These are phyloP conservation scores for Zygnema cylindricum DNA, from an alignment of 139 green algal species.

Conservation along the genomic window DNA sequence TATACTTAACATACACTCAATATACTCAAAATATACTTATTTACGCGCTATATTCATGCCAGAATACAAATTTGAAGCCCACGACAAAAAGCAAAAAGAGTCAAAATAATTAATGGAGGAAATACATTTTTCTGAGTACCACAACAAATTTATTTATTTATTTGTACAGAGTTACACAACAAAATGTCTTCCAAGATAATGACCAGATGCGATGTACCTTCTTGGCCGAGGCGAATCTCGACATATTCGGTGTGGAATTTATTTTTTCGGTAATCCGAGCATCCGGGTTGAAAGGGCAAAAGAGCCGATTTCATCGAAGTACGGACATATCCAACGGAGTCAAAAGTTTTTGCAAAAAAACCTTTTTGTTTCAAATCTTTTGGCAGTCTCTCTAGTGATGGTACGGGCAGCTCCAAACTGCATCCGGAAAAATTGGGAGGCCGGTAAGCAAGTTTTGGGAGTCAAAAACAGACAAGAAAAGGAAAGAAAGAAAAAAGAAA, in stretches of 20 bases:
- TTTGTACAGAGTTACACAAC: not conserved
- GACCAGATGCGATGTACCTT: conserved; percentile 2
- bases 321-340: conserved; percentile 22
- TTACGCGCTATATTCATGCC: too few species aligned
- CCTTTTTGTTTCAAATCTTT: conserved; percentile 3
- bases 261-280: conserved; percentile 13
- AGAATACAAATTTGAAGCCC: too few species aligned
- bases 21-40: too few species aligned
- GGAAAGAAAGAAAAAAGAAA: too few species aligned
- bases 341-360: conserved; percentile 7
- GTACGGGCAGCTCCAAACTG: not conserved
- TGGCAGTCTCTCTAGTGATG: not conserved
- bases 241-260: conserved; percentile 27
- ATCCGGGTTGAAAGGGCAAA: conserved; percentile 35
- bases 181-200: conserved; percentile 1
- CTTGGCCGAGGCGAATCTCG: not conserved
- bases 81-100: too few species aligned
- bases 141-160: not conserved
- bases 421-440: too few species aligned
- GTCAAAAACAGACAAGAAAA: too few species aligned
- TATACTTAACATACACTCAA: too few species aligned
- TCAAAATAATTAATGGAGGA: too few species aligned
- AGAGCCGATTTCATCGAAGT: conserved; percentile 1
- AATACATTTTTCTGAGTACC: not conserved
- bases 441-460: too few species aligned